These are phyloP conservation scores for Colletotrichum acutatum DNA, from an alignment of 2,329 filamentous ascomycete genomes.

Conservation along the genomic window DNA sequence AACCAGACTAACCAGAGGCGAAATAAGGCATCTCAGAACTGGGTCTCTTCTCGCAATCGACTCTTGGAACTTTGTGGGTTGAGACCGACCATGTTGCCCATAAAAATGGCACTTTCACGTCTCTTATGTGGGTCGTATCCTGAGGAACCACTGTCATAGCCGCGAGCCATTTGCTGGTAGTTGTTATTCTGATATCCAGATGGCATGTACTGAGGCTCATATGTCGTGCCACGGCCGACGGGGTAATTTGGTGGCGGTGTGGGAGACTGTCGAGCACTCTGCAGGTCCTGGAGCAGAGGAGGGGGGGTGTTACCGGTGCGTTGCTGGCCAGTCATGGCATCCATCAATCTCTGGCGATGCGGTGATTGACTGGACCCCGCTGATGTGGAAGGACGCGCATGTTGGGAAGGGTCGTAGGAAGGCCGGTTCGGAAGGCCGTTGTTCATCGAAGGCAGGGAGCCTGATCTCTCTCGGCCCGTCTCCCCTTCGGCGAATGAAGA, in stretches of 20 bases:
- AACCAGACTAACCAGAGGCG: conserved; percentile 34
- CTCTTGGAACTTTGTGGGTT: conserved; percentile 63
- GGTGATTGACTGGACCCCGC: conserved; percentile 59
- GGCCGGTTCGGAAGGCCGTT: conserved; percentile 41
- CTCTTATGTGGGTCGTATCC: conserved; percentile 58
- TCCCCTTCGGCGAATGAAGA: conserved; percentile 51
- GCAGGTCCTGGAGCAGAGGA: conserved; percentile 51
- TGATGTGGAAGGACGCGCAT: conserved; percentile 60
- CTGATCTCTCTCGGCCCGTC: conserved; percentile 40
- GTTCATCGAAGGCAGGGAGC: conserved; percentile 34
- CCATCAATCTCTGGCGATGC: conserved; percentile 60
- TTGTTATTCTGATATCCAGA: conserved; percentile 39
- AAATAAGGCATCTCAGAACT: conserved; percentile 50
- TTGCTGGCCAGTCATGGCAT: conserved; percentile 49
- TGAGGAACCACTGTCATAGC: conserved; percentile 48
- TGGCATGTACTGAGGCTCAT: conserved; percentile 56
- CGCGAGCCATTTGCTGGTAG: conserved; percentile 32
- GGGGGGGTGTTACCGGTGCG: conserved; percentile 57
- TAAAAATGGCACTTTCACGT: conserved; percentile 71
- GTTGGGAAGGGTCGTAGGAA: conserved; percentile 43
- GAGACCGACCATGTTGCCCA: conserved; percentile 59
- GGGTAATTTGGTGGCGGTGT: conserved; percentile 54
- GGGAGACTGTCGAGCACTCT: conserved; percentile 50
- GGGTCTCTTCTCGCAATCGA: conserved; percentile 65
- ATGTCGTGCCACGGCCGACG: conserved; percentile 45